These are phyloP conservation scores for Suhomyces wounanorum DNA, from an alignment of 1,139 yeast genomes.

Conservation along the genomic window DNA sequence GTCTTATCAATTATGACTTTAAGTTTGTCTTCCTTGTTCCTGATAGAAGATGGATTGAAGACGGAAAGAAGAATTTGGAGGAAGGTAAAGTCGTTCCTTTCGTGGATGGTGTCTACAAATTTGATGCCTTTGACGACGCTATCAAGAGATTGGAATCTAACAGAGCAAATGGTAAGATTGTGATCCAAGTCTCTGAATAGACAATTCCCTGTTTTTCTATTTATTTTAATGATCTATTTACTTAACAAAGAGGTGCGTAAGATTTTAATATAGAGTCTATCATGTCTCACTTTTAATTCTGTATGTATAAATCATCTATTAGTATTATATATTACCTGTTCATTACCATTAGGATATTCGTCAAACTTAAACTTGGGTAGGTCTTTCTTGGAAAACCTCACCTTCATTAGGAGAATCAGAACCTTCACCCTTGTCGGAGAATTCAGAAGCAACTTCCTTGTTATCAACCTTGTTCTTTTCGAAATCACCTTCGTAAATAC, in stretches of 20 bases:
- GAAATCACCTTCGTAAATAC: constrained; percentile 45
- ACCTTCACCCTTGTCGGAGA: constrained; percentile 21
- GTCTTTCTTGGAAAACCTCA: constrained; percentile 12
- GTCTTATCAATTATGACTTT: constrained; percentile 20
- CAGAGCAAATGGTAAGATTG: constrained; percentile 64
- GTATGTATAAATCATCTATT: constrained; percentile 1
- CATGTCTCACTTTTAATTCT: too few relatives aligned
- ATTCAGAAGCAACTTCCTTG: constrained; percentile 31
- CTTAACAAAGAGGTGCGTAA: too few relatives aligned
- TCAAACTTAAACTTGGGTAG: constrained; percentile 13
- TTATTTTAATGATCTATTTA: too few relatives aligned
- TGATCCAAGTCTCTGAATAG: constrained; percentile 31
- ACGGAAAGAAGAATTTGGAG: constrained; percentile 40
- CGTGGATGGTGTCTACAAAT: constrained; percentile 55
- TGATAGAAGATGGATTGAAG: constrained; percentile 19
- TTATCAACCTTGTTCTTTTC: constrained; percentile 38
- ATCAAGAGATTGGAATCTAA: constrained; percentile 46
- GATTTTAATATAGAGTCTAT: too few relatives aligned
- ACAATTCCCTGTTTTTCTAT: neutral
- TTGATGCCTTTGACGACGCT: constrained; percentile 54
- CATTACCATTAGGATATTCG: neutral
- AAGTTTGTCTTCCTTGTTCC: constrained; percentile 14
- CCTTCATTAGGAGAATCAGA: constrained; percentile 13
- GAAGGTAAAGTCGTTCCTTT: constrained; percentile 44
- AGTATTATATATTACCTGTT: constrained; percentile 1